Evolutionary conservation across 805 yeast species (phyloP).

Genomic region (Metschnikowia vanudenii): DNA sequence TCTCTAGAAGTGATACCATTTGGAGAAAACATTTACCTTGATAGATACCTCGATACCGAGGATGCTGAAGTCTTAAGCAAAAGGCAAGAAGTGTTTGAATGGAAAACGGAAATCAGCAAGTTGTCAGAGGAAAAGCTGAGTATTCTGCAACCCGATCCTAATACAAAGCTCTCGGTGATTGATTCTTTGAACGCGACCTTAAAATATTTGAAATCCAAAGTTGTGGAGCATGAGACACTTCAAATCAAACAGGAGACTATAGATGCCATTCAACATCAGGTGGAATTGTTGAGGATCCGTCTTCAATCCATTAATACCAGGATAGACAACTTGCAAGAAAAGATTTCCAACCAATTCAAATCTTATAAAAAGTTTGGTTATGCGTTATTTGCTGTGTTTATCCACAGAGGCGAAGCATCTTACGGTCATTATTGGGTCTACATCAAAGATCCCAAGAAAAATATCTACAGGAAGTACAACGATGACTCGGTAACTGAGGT

Average conservation of each 20-base stretch:
- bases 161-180: slow-evolving; percentile 32
- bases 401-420: slow-evolving; percentile 93
- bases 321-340: slow-evolving; percentile 44
- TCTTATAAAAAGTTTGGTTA: slow-evolving; percentile 67
- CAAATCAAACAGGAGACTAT: slow-evolving; percentile 48
- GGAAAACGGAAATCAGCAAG: slow-evolving; percentile 56
- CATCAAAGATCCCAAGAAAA: slow-evolving; percentile 68
- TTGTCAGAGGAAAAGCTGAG: slow-evolving; percentile 44
- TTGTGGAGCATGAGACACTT: slow-evolving; percentile 32
- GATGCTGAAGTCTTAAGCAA: slow-evolving; percentile 52
- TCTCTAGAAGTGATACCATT: slow-evolving; percentile 81
- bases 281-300: slow-evolving; percentile 47
- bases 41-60: slow-evolving; percentile 76
- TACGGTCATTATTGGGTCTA: slow-evolving; percentile 98
- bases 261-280: slow-evolving; percentile 45
- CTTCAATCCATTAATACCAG: slow-evolving; percentile 40
- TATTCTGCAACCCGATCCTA: slow-evolving; percentile 42
- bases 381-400: slow-evolving; percentile 84
- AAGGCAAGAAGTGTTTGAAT: slow-evolving; percentile 55
- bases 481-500: slow-evolving; percentile 94
- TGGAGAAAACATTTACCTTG: slow-evolving; percentile 75
- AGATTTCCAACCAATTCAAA: slow-evolving; percentile 60
- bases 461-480: slow-evolving; percentile 83
- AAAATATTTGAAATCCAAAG: slow-evolving; percentile 50
- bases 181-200: slow-evolving; percentile 53